These are phyloP conservation scores for Carex cristatella DNA, from an alignment of 176 grass and related monocot species.

Conservation along the genomic window DNA sequence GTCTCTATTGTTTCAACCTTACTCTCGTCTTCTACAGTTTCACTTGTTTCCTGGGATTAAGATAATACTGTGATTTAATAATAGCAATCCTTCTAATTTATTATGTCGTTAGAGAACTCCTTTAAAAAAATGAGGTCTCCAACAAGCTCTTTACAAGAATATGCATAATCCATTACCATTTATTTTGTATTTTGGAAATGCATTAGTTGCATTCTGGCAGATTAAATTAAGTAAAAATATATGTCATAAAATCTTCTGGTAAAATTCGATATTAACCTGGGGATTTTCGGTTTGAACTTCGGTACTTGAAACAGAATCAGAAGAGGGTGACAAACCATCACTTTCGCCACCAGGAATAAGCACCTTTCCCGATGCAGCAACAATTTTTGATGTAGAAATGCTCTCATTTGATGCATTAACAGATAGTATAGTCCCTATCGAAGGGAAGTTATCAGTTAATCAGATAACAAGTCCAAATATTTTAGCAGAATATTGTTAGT, in stretches of 20 bases:
- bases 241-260: not conserved
- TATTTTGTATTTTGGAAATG: not conserved
- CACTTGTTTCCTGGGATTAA: conserved; percentile 33
- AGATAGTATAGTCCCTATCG: conserved; percentile 26
- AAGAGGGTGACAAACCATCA: conserved; percentile 28
- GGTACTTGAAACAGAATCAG: not conserved
- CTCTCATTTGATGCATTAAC: conserved; percentile 18
- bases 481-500: not conserved
- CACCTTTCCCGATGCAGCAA: conserved; percentile 34
- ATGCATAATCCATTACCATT: conserved; percentile 7
- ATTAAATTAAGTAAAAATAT: not conserved
- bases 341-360: conserved; percentile 50
- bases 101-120: not conserved
- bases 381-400: conserved; percentile 21
- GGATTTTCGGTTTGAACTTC: conserved; percentile 24
- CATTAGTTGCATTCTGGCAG: not conserved
- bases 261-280: conserved; percentile 30
- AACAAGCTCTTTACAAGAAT: not conserved
- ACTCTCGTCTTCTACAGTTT: conserved; percentile 22
- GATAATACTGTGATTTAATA: not conserved
- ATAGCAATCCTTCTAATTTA: not conserved
- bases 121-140: not conserved
- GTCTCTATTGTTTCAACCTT: conserved; percentile 3
- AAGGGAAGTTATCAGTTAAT: conserved; percentile 4
- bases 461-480: not conserved